These are phyloP conservation scores for Blastobotrys raffinosifermentans DNA, from an alignment of 1,139 yeast genomes.

Conservation along the genomic window DNA sequence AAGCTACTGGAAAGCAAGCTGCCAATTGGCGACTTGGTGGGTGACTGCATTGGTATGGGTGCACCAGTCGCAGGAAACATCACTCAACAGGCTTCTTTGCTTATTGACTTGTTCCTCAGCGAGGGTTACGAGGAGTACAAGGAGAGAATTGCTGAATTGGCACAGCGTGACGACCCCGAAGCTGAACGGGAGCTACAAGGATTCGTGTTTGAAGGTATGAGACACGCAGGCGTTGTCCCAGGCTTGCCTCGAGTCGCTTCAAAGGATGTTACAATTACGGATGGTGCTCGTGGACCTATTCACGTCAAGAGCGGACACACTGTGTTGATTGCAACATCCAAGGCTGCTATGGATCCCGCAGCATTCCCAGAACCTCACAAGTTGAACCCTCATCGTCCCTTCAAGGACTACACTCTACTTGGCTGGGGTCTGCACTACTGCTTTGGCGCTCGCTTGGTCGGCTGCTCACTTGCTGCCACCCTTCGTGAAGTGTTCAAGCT, in stretches of 20 bases:
- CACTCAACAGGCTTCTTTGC: conserved; percentile 9
- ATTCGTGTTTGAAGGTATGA: conserved; percentile 9
- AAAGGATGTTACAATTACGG: conserved; percentile 7
- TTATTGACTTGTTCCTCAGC: conserved; percentile 9
- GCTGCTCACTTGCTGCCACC: conserved; percentile 9
- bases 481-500: conserved; percentile 10
- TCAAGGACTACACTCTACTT: conserved; percentile 8
- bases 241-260: conserved; percentile 10
- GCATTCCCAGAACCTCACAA: conserved; percentile 10
- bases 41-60: conserved; percentile 8
- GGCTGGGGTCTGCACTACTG: conserved; percentile 9
- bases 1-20: conserved; percentile 3
- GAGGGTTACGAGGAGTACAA: conserved; percentile 10
- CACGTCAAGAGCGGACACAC: conserved; percentile 9
- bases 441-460: conserved; percentile 9
- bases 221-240: conserved; percentile 10
- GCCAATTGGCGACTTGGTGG: conserved; percentile 9
- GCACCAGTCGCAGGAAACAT: conserved; percentile 9
- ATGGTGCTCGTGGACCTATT: conserved; percentile 9
- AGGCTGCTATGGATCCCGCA: conserved; percentile 10
- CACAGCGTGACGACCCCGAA: conserved; percentile 7
- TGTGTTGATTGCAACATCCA: conserved; percentile 9
- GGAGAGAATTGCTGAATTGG: conserved; percentile 8
- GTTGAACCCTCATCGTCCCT: conserved; percentile 9
- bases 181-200: conserved; percentile 11